Base-by-base conservation (phyloP, 1,139 yeast species). In the Magnusiomyces tetraspermus region DNA sequence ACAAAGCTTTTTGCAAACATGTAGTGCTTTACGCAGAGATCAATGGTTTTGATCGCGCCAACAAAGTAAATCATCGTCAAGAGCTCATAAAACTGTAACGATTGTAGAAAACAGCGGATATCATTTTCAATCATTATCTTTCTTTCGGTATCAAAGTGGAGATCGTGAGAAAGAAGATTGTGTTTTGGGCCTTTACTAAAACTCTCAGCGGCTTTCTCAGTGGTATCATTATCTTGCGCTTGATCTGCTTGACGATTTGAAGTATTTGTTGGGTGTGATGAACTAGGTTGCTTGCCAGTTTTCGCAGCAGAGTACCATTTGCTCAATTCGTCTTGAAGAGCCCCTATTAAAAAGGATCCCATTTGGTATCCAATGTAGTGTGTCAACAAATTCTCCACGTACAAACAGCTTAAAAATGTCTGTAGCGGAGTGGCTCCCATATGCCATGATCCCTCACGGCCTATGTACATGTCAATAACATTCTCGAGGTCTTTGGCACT, bases 381-480 rank as follows among this genome's bases (percentile, higher is more conserved):
- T 17, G 53, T 51, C 24, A 68, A 56, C 28, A 65, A 56, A n/a
- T 61, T 55, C 57, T 71, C 74, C 15, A 71, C 63, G 41, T 59
- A 60, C n/a, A 68, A 55, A 52, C 71, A 67, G 38, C 71, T 61
- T 30, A 68, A 58, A 10, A 71, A 60, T 28, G 66, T 68, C 56
- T 71, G 74, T 33, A 68, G 56, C 46, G 69, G 57, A 53, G 70
- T 63, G 17, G 66, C 55, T 13, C 75, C 75, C 8, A 57, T 50
- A 40, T 67, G 71, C 75, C 75, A 71, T 1, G 71, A 59, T 60
- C 67, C 60, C 50, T 70, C 72, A 37, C 67, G 57, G 1, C 65
- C 57, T 26, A 63, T 48, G 21, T 71, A 55, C 45, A 60, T 57
- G 53, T 71, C 73, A 45, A 67, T 59, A 19, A 71, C 49, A 43